Evolutionary conservation across 345 rosid species (phyloP).

Genomic region (Psidium friedrichsthalianum): DNA sequence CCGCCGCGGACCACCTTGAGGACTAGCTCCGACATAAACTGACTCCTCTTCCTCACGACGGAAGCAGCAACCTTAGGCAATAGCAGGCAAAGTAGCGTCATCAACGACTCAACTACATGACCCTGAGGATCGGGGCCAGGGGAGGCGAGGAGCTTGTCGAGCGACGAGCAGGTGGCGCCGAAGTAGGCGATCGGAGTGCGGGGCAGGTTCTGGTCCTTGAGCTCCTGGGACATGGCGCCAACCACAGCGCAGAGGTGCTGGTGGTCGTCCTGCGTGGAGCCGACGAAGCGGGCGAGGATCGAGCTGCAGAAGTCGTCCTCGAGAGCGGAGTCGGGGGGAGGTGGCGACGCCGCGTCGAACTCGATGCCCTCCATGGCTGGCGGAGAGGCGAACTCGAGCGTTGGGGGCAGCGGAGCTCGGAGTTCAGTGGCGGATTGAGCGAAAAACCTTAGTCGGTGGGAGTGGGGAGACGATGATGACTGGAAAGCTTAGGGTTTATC

Average conservation of each 20-base stretch:
- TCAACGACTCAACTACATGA: constrained; percentile 40
- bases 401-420: background rate
- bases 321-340: background rate
- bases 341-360: constrained; percentile 5
- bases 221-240: constrained; percentile 63
- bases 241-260: constrained; percentile 56
- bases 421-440: background rate
- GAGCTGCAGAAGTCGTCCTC: constrained; percentile 46
- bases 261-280: constrained; percentile 44
- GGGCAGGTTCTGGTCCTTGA: constrained; percentile 51
- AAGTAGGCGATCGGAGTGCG: constrained; percentile 64
- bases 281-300: constrained; percentile 36
- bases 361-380: constrained; percentile 23
- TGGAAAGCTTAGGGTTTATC: background rate
- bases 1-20: constrained; percentile 28
- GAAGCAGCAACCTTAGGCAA: constrained; percentile 40
- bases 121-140: constrained; percentile 19
- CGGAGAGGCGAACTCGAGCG: background rate
- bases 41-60: constrained; percentile 41
- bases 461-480: background rate
- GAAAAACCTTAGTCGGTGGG: background rate
- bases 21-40: constrained; percentile 30
- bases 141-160: constrained; percentile 39
- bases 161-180: constrained; percentile 49
- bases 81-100: constrained; percentile 43